These are phyloP conservation scores for Fusarium virguliforme DNA, from an alignment of 2,329 filamentous ascomycete genomes.

Conservation along the genomic window DNA sequence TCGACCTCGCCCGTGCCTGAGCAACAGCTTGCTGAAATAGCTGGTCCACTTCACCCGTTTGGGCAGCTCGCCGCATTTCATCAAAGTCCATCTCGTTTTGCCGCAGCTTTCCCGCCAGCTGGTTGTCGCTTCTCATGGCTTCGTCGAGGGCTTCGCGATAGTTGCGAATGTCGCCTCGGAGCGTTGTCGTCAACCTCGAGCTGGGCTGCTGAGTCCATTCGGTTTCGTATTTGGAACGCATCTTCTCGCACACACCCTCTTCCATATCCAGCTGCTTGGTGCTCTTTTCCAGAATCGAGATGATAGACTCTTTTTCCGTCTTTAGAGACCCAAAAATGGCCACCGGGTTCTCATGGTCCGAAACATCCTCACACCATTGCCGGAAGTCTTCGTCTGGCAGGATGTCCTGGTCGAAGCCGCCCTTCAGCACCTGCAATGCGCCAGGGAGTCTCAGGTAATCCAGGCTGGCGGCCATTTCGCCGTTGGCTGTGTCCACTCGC, in stretches of 20 bases:
- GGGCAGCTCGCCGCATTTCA: constrained; percentile 92
- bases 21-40: constrained; percentile 90
- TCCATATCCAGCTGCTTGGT: constrained; percentile 95
- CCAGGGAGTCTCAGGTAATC: constrained; percentile 94
- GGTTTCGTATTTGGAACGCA: constrained; percentile 95
- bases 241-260: constrained; percentile 98
- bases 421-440: constrained; percentile 91
- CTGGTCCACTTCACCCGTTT: constrained; percentile 88
- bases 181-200: constrained; percentile 87
- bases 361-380: constrained; percentile 94
- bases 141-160: constrained; percentile 93
- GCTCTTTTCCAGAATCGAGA: constrained; percentile 81
- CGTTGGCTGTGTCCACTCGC: constrained; percentile 90
- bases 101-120: constrained; percentile 85
- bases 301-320: constrained; percentile 82
- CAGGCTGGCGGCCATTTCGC: constrained; percentile 95
- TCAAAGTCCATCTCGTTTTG: constrained; percentile 93
- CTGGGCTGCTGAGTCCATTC: constrained; percentile 99
- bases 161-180: constrained; percentile 88
- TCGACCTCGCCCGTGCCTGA: constrained; percentile 79
- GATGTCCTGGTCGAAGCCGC: constrained; percentile 91
- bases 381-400: constrained; percentile 92
- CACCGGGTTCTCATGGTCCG: constrained; percentile 85
- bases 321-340: constrained; percentile 85
- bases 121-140: constrained; percentile 87